These are phyloP conservation scores for Carex littledalei DNA, from an alignment of 176 grass and related monocot species.

Conservation along the genomic window DNA sequence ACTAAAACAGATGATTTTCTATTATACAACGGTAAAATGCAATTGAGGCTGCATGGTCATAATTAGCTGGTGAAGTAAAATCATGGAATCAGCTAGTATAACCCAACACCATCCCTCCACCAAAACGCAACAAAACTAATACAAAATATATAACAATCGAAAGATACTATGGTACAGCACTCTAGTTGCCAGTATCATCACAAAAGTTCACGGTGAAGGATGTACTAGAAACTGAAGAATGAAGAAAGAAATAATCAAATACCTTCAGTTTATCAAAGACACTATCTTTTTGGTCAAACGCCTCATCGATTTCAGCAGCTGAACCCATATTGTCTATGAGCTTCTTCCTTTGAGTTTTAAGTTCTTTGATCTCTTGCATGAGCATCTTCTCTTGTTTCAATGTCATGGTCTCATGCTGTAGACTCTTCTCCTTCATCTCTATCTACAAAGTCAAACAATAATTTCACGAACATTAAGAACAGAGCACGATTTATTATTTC, in stretches of 20 bases:
- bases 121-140: neutral
- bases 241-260: constrained; percentile 1
- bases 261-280: constrained; percentile 82
- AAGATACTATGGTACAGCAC: neutral
- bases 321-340: constrained; percentile 52
- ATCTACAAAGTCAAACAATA: constrained; percentile 49
- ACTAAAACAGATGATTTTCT: neutral
- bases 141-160: neutral
- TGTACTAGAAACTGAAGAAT: neutral
- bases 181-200: neutral
- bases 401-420: constrained; percentile 78
- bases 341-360: constrained; percentile 69
- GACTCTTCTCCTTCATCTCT: constrained; percentile 47
- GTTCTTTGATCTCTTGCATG: constrained; percentile 82
- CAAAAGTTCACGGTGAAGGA: neutral
- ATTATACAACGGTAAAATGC: neutral
- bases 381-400: constrained; percentile 74
- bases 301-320: constrained; percentile 65
- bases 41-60: neutral
- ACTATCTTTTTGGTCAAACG: constrained; percentile 67
- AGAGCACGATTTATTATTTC: neutral
- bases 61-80: neutral
- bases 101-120: neutral
- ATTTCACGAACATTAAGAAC: neutral
- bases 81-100: neutral